A percentile compares a stretch with the other conserved stretches of the same genome.
Conservation (phyloP, 306 rosid species). For the Lathyrus aphaca region DNA sequence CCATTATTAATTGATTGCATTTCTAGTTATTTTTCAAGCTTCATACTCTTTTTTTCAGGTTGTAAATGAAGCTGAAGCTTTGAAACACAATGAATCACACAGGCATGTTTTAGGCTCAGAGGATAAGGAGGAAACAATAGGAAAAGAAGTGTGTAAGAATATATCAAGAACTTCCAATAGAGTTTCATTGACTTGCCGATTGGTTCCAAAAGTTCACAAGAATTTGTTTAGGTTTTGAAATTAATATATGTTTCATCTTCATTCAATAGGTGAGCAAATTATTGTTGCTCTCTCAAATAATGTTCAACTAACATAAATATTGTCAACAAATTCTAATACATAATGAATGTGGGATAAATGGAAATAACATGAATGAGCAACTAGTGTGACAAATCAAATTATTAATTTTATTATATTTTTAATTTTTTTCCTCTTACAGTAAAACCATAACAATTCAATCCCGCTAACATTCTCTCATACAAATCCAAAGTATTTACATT, state of each 20-base stretch:
- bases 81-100: constrained; percentile 40
- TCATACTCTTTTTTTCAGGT: constrained; percentile 52
- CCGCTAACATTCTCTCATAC: no score
- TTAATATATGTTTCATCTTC: background rate
- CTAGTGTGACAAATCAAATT: no score
- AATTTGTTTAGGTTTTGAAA: constrained; percentile 67
- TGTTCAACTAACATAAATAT: no score
- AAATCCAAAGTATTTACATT: no score
- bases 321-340: no score
- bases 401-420: no score
- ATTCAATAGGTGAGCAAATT: no score
- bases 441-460: no score
- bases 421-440: no score
- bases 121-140: constrained; percentile 37
- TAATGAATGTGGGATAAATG: no score
- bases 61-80: constrained; percentile 65
- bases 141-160: constrained; percentile 40
- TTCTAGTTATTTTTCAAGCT: constrained; percentile 27
- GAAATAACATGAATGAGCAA: no score
- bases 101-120: constrained; percentile 32
- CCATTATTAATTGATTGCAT: constrained; percentile 16
- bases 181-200: constrained; percentile 79
- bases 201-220: constrained; percentile 76
- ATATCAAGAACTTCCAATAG: constrained; percentile 60
- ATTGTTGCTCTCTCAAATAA: no score